Conservation (phyloP, 139 green algal species). For the Gonium pectorale region DNA sequence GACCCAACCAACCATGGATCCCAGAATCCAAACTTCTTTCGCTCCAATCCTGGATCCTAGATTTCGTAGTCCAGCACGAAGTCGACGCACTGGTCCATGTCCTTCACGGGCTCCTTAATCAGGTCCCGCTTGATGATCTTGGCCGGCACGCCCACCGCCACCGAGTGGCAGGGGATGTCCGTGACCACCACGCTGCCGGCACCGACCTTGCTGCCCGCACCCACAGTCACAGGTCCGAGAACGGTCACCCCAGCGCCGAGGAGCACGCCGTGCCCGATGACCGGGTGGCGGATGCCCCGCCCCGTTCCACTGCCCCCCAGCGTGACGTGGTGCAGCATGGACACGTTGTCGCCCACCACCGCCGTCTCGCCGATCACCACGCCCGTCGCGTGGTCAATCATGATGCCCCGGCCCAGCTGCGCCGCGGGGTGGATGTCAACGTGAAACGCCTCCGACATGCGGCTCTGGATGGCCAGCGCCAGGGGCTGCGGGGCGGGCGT, state of each 20-base stretch:
- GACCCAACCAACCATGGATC: too few relatives aligned
- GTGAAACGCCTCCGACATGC: conserved; percentile 82
- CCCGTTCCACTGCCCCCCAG: conserved; percentile 90
- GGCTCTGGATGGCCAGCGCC: conserved; percentile 81
- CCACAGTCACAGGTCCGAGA: conserved; percentile 84
- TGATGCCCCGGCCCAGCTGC: conserved; percentile 81
- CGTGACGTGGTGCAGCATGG: conserved; percentile 96
- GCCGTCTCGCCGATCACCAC: conserved; percentile 97
- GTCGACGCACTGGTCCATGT: conserved; percentile 87
- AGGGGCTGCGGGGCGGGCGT: conserved; percentile 60
- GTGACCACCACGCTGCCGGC: conserved; percentile 89
- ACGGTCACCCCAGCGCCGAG: conserved; percentile 89
- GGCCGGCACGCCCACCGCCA: conserved; percentile 92
- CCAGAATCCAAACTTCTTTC: too few relatives aligned
- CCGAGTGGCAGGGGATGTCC: conserved; percentile 82
- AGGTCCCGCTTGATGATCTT: conserved; percentile 77
- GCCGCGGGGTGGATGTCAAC: conserved; percentile 94
- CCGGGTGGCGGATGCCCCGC: conserved; percentile 77
- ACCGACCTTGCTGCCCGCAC: conserved; percentile 86
- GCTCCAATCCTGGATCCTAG: too few relatives aligned
- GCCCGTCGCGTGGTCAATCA: conserved; percentile 95
- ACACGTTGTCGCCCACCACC: conserved; percentile 94
- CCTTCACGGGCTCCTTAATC: conserved; percentile 70
- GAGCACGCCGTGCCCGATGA: conserved; percentile 88
- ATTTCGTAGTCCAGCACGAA: conserved; percentile 86